Percentiles rank a stretch among this genome's conserved stretches.
phyloP scores from a whole-genome alignment of 768 basidiomycete species.

The Agrocybe pediades region DNA sequence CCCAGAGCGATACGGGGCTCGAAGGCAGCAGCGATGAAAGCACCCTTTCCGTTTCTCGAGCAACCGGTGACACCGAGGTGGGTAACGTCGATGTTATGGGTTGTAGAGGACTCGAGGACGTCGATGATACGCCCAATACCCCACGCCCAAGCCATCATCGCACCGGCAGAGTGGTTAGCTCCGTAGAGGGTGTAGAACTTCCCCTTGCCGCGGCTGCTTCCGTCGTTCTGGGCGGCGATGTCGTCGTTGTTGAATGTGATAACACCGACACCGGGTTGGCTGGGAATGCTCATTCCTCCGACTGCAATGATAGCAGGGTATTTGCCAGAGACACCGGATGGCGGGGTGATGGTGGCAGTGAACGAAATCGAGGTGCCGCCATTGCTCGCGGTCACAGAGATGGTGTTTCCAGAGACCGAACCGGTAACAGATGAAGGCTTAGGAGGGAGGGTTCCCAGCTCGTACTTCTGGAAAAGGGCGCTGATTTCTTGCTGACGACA shows the following conservation, averaged over 20 bases:
- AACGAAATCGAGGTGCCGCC: slow-evolving; percentile 51
- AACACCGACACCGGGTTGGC: slow-evolving; percentile 38
- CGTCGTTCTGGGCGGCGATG: slow-evolving; percentile 50
- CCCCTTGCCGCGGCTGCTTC: slow-evolving; percentile 50
- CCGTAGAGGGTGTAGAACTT: slow-evolving; percentile 63
- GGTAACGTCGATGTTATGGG: slow-evolving; percentile 45
- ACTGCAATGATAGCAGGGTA: slow-evolving; percentile 57
- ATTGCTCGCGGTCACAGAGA: slow-evolving; percentile 51
- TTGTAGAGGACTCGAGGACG: slow-evolving; percentile 51
- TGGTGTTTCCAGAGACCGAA: slow-evolving; percentile 42
- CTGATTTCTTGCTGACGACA: slow-evolving; percentile 53
- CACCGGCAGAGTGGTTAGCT: slow-evolving; percentile 42
- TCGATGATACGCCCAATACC: slow-evolving; percentile 62
- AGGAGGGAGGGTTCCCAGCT: slow-evolving; percentile 51
- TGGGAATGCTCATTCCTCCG: slow-evolving; percentile 44
- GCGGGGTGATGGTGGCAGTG: slow-evolving; percentile 44
- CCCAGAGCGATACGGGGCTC: slow-evolving; percentile 60
- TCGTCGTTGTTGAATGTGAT: slow-evolving; percentile 56
- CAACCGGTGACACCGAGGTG: slow-evolving; percentile 60
- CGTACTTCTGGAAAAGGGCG: slow-evolving; percentile 52
- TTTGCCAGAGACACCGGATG: slow-evolving; percentile 42
- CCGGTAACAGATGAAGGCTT: slow-evolving; percentile 48
- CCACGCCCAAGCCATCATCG: slow-evolving; percentile 68
- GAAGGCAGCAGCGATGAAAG: slow-evolving; percentile 59
- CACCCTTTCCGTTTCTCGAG: slow-evolving; percentile 64